Percentiles rank a stretch among this genome's conserved stretches.
Conservation (phyloP, 768 basidiomycete genomes). For the Mycena kentingensis region DNA sequence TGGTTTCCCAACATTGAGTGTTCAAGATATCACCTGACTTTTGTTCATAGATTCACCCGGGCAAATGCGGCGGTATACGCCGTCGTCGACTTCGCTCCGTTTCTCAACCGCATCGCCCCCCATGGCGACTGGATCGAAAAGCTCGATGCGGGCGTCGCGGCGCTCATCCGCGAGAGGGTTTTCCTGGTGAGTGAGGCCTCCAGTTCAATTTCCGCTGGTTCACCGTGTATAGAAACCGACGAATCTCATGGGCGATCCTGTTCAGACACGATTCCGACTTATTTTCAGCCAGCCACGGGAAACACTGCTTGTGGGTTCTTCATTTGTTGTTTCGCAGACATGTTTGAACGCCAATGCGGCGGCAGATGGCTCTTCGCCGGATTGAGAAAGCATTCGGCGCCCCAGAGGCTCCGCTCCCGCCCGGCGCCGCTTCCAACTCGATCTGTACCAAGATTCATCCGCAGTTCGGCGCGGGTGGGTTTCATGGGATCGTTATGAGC, state of each 20-base stretch:
- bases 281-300: conserved; percentile 16
- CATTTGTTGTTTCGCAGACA: neutral
- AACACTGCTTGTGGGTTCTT: conserved; percentile 7
- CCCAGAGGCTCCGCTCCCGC: conserved; percentile 8
- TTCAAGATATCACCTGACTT: neutral
- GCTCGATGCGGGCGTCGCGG: conserved; percentile 15
- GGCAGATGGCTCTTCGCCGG: conserved; percentile 12
- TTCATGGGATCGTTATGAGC: neutral
- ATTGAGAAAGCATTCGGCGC: conserved; percentile 18
- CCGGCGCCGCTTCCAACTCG: neutral
- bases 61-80: conserved; percentile 18
- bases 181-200: conserved; percentile 11
- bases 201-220: neutral
- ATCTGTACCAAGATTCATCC: neutral
- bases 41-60: conserved; percentile 14
- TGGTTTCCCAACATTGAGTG: neutral
- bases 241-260: conserved; percentile 16
- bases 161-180: conserved; percentile 10
- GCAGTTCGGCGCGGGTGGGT: neutral
- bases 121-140: neutral
- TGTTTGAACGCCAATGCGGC: neutral
- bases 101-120: conserved; percentile 10
- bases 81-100: conserved; percentile 18
- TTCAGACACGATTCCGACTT: conserved; percentile 18
- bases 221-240: conserved; percentile 17